Evolutionary conservation across 2,329 filamentous ascomycete species (phyloP).

Genomic region (Aspergillus sp.): DNA sequence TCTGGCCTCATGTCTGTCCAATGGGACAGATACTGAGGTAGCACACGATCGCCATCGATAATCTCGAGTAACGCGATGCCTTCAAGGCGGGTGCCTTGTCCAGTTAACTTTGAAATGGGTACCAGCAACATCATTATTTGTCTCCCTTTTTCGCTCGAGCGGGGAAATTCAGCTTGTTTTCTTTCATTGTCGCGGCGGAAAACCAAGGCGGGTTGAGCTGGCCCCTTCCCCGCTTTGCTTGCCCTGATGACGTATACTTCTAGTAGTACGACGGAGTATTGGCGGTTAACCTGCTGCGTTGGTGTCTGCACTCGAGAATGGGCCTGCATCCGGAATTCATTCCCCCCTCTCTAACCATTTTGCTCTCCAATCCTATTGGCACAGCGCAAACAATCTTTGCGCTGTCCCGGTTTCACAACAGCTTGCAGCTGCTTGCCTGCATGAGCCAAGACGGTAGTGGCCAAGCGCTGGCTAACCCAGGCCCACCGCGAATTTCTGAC

Average conservation of each 20-base stretch:
- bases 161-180: neutral
- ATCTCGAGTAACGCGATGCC: conserved; percentile 4
- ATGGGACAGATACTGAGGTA: neutral
- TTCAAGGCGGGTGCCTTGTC: conserved; percentile 1
- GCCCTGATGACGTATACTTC: conserved; percentile 10
- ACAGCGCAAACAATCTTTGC: conserved; percentile 7
- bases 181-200: conserved; percentile 2
- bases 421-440: conserved; percentile 14
- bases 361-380: conserved; percentile 6
- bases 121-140: neutral
- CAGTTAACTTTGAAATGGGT: neutral
- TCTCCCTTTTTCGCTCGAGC: neutral
- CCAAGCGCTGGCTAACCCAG: conserved; percentile 6
- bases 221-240: neutral
- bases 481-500: neutral
- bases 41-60: neutral
- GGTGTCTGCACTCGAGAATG: conserved; percentile 3
- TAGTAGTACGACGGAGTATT: neutral
- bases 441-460: conserved; percentile 10
- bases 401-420: conserved; percentile 8
- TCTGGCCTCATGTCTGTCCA: neutral
- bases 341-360: conserved; percentile 1
- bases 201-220: neutral
- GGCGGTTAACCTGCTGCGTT: neutral
- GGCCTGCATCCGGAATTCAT: neutral